Base-by-base conservation (phyloP, 225 moss, liverwort and hornwort species). In the Antitrichia curtipendula region DNA sequence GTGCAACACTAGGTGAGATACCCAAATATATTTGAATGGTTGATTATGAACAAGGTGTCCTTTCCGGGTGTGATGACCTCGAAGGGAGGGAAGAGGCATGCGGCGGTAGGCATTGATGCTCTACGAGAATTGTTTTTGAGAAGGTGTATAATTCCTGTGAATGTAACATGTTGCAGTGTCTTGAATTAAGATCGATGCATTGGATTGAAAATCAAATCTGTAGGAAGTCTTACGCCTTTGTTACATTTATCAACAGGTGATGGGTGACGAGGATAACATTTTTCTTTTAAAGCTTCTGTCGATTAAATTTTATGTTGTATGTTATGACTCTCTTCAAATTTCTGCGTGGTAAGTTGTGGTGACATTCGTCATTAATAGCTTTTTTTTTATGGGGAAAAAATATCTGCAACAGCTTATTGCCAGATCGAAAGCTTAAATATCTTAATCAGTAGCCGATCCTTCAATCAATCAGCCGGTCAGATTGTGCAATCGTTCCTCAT, bases 41-140 rank as follows among this genome's bases (percentile, higher is more conserved):
- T 49, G 63, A 75, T 54, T 56, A 61, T 88, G 41, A 50, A 76
- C 41, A 75, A 69, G 75, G 20, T 87, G 71, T 82, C 25, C 36
- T 69, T 41, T 75, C 43, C 87, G 97, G 99, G 97, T 70, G 96
- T 99, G 99, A 83, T 99, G 88, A 96, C 97, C 12, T 99, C 99
- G 41, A 99, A 97, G 87, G 99, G 95, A 80, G 99, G 99, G 69
- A 99, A 99, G 87, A 93, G 99, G 86, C 99, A 99, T 93, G 99
- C 99, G n/a, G 99, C 88, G 75, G 94, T 93, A 81, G 99, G 99
- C 76, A 96, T 99, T 74, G 96, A 97, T 82, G 97, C 99, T 21
- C 90, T 99, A 83, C 96, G 93, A 92, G 99, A 99, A 87, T 91
- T 99, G n/a, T 97, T 96, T 85, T 84, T 99, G 78, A 91, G 92